phyloP scores from a whole-genome alignment of 257 asterid genomes.

The Nicotiana tomentosiformis region DNA sequence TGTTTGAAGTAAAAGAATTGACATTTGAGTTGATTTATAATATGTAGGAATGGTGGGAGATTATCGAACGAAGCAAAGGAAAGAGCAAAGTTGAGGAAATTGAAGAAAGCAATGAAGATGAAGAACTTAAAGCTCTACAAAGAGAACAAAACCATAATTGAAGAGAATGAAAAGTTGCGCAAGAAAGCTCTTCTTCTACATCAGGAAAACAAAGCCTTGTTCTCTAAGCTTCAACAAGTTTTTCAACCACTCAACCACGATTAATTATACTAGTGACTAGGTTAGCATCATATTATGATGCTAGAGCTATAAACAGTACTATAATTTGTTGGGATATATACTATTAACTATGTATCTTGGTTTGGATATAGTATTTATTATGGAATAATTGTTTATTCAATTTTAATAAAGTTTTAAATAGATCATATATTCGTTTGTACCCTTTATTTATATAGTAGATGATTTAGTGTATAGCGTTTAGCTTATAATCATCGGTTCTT shows the following conservation, averaged over 20 bases:
- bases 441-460: too few species aligned
- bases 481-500: too few species aligned
- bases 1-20: neutral
- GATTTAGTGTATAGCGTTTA: too few species aligned
- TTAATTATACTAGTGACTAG: neutral
- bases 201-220: constrained; percentile 29
- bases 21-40: neutral
- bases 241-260: neutral
- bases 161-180: constrained; percentile 30
- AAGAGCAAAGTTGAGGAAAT: constrained; percentile 10
- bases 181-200: constrained; percentile 26
- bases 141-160: constrained; percentile 26
- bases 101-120: constrained; percentile 21
- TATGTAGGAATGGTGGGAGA: constrained; percentile 10
- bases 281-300: neutral
- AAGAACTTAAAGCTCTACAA: constrained; percentile 36
- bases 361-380: too few species aligned
- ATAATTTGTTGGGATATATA: too few species aligned
- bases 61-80: constrained; percentile 11
- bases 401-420: too few species aligned
- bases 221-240: constrained; percentile 16
- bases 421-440: too few species aligned
- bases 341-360: too few species aligned
- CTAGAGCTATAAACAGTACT: neutral
- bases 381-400: too few species aligned